Evolutionary conservation across 768 basidiomycete species (phyloP).

Genomic region (Suillus luteus): DNA sequence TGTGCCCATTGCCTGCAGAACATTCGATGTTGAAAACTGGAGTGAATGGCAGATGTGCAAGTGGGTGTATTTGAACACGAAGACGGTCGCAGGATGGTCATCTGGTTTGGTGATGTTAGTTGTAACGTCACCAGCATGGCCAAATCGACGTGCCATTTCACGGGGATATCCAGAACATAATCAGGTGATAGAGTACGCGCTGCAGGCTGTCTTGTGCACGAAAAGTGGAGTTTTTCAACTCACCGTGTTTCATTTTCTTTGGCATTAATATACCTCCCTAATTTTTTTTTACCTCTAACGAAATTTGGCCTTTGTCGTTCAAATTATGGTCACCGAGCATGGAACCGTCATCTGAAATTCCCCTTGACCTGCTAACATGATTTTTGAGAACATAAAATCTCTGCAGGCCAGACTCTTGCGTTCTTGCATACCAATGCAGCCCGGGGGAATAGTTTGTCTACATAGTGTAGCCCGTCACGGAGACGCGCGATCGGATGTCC

Average conservation of each 20-base stretch:
- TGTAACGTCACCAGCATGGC: not conserved
- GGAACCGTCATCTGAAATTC: slow-evolving; percentile 21
- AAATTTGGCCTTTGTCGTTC: slow-evolving; percentile 17
- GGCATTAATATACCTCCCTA: not conserved
- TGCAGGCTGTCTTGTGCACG: not conserved
- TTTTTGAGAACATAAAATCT: slow-evolving; percentile 17
- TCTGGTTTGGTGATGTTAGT: not conserved
- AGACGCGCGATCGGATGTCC: not conserved
- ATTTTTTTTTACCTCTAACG: not conserved
- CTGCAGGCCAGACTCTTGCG: not conserved
- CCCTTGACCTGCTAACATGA: slow-evolving; percentile 18
- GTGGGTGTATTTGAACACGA: slow-evolving; percentile 23
- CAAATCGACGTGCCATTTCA: not conserved
- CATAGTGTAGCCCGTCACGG: slow-evolving; percentile 15
- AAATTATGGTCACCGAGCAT: slow-evolving; percentile 11
- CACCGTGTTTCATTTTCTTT: fast-evolving
- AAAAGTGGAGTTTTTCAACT: not conserved
- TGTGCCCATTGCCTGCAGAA: slow-evolving; percentile 23
- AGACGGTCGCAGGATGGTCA: slow-evolving; percentile 11
- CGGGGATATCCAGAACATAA: slow-evolving; percentile 15
- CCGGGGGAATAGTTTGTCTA: fast-evolving
- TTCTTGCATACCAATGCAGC: not conserved
- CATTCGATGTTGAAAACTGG: slow-evolving; percentile 11
- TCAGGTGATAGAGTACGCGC: not conserved
- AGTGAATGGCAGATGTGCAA: slow-evolving; percentile 1